These are phyloP conservation scores for Ogataea pilisensis DNA, from an alignment of 805 yeast species.

Conservation along the genomic window DNA sequence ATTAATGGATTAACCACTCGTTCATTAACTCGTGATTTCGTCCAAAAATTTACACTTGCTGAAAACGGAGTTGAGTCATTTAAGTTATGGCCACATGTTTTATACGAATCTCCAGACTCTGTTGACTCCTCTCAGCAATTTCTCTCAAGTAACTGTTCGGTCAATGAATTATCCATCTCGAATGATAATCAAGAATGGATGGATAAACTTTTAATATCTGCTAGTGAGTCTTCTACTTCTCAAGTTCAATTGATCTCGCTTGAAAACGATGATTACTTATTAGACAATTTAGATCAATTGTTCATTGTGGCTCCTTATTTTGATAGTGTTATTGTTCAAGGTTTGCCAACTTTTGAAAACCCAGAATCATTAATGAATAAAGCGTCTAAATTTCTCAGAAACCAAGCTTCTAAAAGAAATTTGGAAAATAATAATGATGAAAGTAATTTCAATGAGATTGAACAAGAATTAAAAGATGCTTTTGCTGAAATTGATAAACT, in stretches of 20 bases:
- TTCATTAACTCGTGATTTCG: constrained; percentile 12
- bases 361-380: constrained; percentile 15
- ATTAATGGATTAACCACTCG: constrained; percentile 17
- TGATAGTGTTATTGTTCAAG: constrained; percentile 29
- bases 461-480: constrained; percentile 28
- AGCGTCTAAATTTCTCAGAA: constrained; percentile 15
- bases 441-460: constrained; percentile 22
- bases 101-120: constrained; percentile 12
- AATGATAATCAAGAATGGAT: constrained; percentile 7
- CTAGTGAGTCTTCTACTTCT: constrained; percentile 1
- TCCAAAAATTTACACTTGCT: too few species aligned
- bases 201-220: constrained; percentile 3
- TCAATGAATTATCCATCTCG: constrained; percentile 3
- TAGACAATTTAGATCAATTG: constrained; percentile 11
- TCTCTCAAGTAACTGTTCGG: constrained; percentile 9
- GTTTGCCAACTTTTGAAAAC: constrained; percentile 25
- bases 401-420: constrained; percentile 12
- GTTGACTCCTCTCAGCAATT: constrained; percentile 1
- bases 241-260: constrained; percentile 7
- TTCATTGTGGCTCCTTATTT: constrained; percentile 7
- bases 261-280: constrained; percentile 8
- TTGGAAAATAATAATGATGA: constrained; percentile 19
- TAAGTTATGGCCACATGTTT: constrained; percentile 20
- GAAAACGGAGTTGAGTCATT: too few species aligned
- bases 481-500: constrained; percentile 28